phyloP scores from a whole-genome alignment of 2,329 filamentous ascomycete species.

The Curvularia hawaiiensis region DNA sequence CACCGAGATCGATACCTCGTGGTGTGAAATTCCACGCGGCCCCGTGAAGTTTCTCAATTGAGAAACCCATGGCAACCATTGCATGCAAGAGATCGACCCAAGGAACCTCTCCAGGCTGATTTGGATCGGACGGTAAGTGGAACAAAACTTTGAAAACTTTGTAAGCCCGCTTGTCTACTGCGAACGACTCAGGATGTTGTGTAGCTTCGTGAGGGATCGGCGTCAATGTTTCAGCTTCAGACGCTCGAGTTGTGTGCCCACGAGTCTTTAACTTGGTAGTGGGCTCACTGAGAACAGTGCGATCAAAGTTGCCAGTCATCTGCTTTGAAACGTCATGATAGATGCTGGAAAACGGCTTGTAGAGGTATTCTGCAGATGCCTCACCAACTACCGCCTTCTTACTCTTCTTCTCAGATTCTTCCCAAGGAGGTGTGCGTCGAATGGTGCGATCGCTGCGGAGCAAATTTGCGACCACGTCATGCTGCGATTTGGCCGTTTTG shows the following conservation, averaged over 20 bases:
- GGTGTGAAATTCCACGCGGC: slow-evolving; percentile 66
- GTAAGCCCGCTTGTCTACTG: slow-evolving; percentile 37
- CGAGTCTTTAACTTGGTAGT: slow-evolving; percentile 18
- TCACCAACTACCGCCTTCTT: neutral
- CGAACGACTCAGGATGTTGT: slow-evolving; percentile 14
- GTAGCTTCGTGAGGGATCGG: slow-evolving; percentile 19
- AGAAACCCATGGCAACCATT: slow-evolving; percentile 58
- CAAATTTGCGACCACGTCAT: slow-evolving; percentile 23
- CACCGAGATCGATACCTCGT: slow-evolving; percentile 45
- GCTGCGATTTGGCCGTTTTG: slow-evolving; percentile 9
- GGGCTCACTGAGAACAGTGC: slow-evolving; percentile 5
- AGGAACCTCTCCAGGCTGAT: slow-evolving; percentile 54
- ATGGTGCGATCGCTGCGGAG: slow-evolving; percentile 43
- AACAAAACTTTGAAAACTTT: slow-evolving; percentile 54
- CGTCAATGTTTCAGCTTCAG: neutral
- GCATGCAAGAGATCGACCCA: slow-evolving; percentile 63
- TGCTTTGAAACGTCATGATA: slow-evolving; percentile 14
- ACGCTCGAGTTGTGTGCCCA: slow-evolving; percentile 1
- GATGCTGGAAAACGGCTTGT: slow-evolving; percentile 16
- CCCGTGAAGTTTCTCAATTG: slow-evolving; percentile 62
- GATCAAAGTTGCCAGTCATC: slow-evolving; percentile 14
- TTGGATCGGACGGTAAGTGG: slow-evolving; percentile 41
- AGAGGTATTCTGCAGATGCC: slow-evolving; percentile 2
- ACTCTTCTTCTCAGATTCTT: slow-evolving; percentile 39
- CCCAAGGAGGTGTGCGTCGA: slow-evolving; percentile 58